These are phyloP conservation scores for Ustilago hordei DNA, from an alignment of 1,284 basidiomycete species.

Conservation along the genomic window DNA sequence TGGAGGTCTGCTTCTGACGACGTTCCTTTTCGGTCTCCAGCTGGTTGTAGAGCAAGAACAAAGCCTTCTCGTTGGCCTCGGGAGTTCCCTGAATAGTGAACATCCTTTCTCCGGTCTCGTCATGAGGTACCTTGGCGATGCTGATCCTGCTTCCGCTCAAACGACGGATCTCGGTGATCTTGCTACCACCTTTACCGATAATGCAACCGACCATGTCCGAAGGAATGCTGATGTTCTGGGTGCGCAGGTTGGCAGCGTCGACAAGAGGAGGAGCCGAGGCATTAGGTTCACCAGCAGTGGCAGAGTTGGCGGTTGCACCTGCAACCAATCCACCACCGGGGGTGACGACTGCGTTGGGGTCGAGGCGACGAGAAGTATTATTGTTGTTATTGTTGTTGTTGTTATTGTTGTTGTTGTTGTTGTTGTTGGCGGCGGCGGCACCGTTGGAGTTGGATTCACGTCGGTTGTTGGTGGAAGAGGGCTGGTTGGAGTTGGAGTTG, in stretches of 20 bases:
- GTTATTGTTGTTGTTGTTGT: constrained; percentile 47
- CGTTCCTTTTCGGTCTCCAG: constrained; percentile 66
- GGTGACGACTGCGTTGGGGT: constrained; percentile 61
- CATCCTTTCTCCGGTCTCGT: constrained; percentile 98
- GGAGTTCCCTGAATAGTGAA: constrained; percentile 98
- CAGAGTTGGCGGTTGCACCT: constrained; percentile 53
- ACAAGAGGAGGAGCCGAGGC: constrained; percentile 58
- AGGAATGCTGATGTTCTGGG: constrained; percentile 98
- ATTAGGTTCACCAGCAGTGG: constrained; percentile 62
- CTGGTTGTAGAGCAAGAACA: constrained; percentile 92
- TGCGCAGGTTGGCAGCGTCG: constrained; percentile 81
- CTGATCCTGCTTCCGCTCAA: constrained; percentile 95
- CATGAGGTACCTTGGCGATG: constrained; percentile 97
- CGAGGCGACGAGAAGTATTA: constrained; percentile 37
- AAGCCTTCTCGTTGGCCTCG: constrained; percentile 76
- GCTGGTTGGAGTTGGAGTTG: constrained; percentile 59
- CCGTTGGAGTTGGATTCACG: constrained; percentile 11
- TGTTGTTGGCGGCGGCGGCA: constrained; percentile 1
- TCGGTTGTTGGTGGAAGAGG: no score
- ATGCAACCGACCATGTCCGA: constrained; percentile 83
- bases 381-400: constrained; percentile 35
- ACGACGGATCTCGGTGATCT: constrained; percentile 98
- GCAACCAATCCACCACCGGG: constrained; percentile 64
- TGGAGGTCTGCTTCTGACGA: constrained; percentile 48
- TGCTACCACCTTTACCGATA: constrained; percentile 90